Evolutionary conservation across 306 rosid species (phyloP).

Genomic region (Argentina anserina): DNA sequence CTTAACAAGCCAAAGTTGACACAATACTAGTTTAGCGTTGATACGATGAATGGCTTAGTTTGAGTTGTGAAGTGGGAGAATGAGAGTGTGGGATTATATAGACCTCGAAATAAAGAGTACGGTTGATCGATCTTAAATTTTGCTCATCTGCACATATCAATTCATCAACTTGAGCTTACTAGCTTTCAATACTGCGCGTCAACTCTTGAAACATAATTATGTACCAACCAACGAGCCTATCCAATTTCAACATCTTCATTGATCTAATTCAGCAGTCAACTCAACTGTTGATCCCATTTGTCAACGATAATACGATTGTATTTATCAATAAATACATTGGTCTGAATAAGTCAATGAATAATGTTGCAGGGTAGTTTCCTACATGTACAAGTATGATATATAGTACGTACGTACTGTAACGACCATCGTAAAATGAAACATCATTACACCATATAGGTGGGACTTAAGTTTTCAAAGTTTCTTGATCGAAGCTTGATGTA

Average conservation of each 20-base stretch:
- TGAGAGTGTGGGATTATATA: constrained; percentile 34
- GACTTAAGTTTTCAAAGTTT: too few species aligned
- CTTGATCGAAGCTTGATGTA: too few species aligned
- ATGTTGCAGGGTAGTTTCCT: too few species aligned
- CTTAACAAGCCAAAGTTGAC: neutral
- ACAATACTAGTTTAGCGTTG: neutral
- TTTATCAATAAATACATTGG: neutral
- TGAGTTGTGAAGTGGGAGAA: constrained; percentile 9
- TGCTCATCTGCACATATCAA: constrained; percentile 16
- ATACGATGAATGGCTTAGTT: neutral
- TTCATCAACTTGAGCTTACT: neutral
- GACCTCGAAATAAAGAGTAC: constrained; percentile 17
- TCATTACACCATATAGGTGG: too few species aligned
- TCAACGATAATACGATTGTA: neutral
- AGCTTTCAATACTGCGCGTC: neutral
- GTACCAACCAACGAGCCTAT: neutral
- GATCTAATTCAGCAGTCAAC: neutral
- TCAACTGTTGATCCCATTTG: neutral
- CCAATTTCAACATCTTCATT: neutral
- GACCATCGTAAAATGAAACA: too few species aligned
- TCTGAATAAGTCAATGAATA: neutral
- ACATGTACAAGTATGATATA: too few species aligned
- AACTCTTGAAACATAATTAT: neutral
- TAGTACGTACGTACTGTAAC: too few species aligned
- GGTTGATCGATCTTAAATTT: constrained; percentile 33